A percentile compares a stretch with the other conserved stretches of the same genome.
Conservation (phyloP, 2,329 filamentous ascomycete genomes). For the Colletotrichum sp. region DNA sequence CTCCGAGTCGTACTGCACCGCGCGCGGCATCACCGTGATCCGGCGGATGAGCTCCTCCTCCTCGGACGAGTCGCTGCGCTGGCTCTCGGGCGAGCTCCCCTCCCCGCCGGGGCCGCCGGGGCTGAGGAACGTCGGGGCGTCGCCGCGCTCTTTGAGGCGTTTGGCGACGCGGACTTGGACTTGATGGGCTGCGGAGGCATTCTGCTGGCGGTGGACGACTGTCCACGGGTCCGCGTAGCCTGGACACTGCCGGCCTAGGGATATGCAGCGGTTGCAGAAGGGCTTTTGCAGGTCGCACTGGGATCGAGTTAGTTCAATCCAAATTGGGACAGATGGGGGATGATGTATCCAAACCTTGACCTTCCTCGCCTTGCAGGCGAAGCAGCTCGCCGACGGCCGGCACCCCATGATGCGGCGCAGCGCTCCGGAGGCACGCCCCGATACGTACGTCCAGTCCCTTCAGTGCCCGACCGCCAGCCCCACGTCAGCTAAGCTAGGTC, state of each 20-base stretch:
- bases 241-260: constrained; percentile 43
- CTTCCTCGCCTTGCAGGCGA: constrained; percentile 11
- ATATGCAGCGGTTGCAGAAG: constrained; percentile 41
- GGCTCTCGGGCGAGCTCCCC: background rate
- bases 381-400: constrained; percentile 1
- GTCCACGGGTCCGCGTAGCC: constrained; percentile 44
- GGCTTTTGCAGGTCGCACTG: constrained; percentile 45
- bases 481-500: background rate
- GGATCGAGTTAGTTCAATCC: background rate
- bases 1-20: background rate
- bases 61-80: background rate
- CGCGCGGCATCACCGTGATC: background rate
- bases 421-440: background rate
- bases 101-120: background rate
- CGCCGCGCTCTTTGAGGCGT: constrained; percentile 1
- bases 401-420: constrained; percentile 19
- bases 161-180: constrained; percentile 6
- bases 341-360: background rate
- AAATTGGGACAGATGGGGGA: background rate
- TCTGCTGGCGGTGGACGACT: constrained; percentile 30
- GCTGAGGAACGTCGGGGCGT: background rate
- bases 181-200: background rate
- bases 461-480: background rate
- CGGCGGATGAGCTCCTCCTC: background rate
- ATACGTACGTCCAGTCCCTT: background rate